Evolutionary conservation across 805 yeast genomes (phyloP).

Genomic region (Starmerella bombi): DNA sequence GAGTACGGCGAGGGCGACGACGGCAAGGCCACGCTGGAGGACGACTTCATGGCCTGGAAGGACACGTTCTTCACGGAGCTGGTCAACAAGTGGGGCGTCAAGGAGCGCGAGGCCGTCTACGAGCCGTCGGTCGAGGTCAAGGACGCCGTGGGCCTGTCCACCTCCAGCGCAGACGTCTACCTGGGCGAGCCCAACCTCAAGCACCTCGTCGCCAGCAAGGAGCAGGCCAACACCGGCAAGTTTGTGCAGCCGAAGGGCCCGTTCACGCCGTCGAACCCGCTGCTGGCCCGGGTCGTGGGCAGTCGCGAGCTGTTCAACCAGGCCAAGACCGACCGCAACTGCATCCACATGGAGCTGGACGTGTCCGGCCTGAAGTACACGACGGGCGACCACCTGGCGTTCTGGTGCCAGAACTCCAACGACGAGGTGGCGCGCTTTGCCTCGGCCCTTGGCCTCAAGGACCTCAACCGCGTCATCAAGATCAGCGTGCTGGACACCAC

Average conservation of each 20-base stretch:
- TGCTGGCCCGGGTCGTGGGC: constrained; percentile 48
- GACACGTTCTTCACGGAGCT: constrained; percentile 56
- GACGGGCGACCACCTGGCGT: constrained; percentile 92
- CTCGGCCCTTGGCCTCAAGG: constrained; percentile 45
- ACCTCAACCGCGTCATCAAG: constrained; percentile 45
- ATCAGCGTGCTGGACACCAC: constrained; percentile 53
- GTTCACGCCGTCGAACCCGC: constrained; percentile 70
- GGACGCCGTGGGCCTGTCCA: constrained; percentile 18
- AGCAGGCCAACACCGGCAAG: constrained; percentile 22
- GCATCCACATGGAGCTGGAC: constrained; percentile 86
- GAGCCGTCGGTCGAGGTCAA: constrained; percentile 47
- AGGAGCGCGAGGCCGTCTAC: constrained; percentile 68
- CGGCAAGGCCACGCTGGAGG: constrained; percentile 88
- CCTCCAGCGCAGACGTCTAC: constrained; percentile 37
- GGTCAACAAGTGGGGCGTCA: constrained; percentile 48
- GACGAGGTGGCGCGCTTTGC: constrained; percentile 59
- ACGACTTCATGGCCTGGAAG: constrained; percentile 89
- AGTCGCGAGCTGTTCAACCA: constrained; percentile 57
- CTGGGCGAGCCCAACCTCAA: constrained; percentile 71
- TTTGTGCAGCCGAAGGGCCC: constrained; percentile 32
- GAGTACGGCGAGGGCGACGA: constrained; percentile 88
- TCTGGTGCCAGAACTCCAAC: constrained; percentile 84
- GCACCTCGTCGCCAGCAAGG: constrained; percentile 37
- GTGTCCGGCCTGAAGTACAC: constrained; percentile 62
- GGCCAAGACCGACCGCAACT: constrained; percentile 43